Evolutionary conservation across 805 yeast genomes (phyloP), one percentile per base, ranked within the genome.

Genomic region (Candida broadrunensis): DNA sequence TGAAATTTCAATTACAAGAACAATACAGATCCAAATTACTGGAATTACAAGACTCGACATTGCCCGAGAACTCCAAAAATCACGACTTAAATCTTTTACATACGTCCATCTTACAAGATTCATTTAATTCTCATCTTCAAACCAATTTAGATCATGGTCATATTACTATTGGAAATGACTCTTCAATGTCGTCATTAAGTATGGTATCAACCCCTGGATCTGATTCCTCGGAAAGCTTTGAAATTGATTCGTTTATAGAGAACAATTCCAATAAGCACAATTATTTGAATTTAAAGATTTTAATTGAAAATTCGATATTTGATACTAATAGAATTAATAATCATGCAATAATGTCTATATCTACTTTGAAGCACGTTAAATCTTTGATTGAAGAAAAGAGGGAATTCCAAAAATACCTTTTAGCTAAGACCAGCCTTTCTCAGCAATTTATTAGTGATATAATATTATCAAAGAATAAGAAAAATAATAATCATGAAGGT

Each of bases 231-330:
- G 36, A 21, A n/a, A 30, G 21, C 14, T 18, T 21, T 14, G 46
- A 40, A 12, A 43, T 48, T 29, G 60, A 55, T 21, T 45, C 50
- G 11, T 49, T 48, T 20, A 39, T 49, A 25, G 41, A 36, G 33
- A 39, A 26, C 19, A n/a, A n/a, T n/a, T n/a, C n/a, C n/a, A 16
- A 37, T 21, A 58, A 55, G 35, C 55, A 59, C 16, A 60, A 60
- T 41, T 66, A 67, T 52, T 54, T 70, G 30, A 67, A 70, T 47
- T 53, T 72, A 49, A 63, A 67, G 46, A 61, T 72, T 2, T 58
- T 72, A 39, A 72, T 72, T 37, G 77, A 72, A 49, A 71, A 71
- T 48, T 61, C 73, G 4, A 64, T 69, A 14, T 67, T 70, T 42
- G 73, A 69, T 45, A 55, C 63, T 5, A 50, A 60, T n/a, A 63